A percentile compares a stretch with the other conserved stretches of the same genome.
These are phyloP conservation scores for Rhizopus stolonifer DNA, from an alignment of 371 early-diverging fungal genomes.

Conservation along the genomic window DNA sequence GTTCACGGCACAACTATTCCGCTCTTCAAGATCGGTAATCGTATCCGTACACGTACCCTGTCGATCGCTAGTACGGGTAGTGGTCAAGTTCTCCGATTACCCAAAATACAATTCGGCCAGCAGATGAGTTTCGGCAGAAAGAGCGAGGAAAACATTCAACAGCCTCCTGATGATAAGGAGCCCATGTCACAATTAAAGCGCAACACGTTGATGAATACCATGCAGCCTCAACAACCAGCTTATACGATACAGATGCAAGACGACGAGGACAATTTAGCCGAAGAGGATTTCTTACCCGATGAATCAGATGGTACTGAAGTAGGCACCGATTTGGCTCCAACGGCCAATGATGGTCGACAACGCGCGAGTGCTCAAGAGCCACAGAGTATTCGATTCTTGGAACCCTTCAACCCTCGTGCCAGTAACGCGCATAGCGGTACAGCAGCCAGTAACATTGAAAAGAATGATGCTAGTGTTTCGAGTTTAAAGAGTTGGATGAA, in stretches of 20 bases:
- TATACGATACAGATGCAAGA: conserved; percentile 26
- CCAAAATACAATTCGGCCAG: conserved; percentile 43
- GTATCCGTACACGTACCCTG: conserved; percentile 49
- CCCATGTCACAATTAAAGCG: conserved; percentile 41
- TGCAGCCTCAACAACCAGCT: conserved; percentile 4
- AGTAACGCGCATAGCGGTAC: background rate
- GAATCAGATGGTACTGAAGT: conserved; percentile 29
- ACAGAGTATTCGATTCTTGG: conserved; percentile 47
- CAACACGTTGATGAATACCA: conserved; percentile 39
- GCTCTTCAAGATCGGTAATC: conserved; percentile 64
- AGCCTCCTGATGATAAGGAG: conserved; percentile 12
- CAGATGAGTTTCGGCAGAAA: conserved; percentile 15
- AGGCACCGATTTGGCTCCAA: conserved; percentile 4
- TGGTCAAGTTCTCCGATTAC: conserved; percentile 37
- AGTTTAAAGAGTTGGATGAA: conserved; percentile 34
- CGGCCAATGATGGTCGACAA: background rate
- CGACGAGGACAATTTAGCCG: conserved; percentile 27
- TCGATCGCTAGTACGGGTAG: conserved; percentile 47
- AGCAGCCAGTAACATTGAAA: conserved; percentile 20
- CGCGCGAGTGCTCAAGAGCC: conserved; percentile 17
- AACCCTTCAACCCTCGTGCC: conserved; percentile 45
- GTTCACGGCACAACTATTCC: conserved; percentile 85
- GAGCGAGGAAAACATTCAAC: conserved; percentile 10
- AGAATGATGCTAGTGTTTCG: conserved; percentile 36
- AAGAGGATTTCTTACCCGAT: conserved; percentile 51